These are phyloP conservation scores for sorghum (Sorghum bicolor) DNA, from an alignment of 176 grass and related monocot genomes.

Conservation along the genomic window Sorghum_bicolor_NCBIv3 NC_012875.2:54895001-54895500, in stretches of 20 bases:
- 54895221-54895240: not conserved
- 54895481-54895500: not conserved
- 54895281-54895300: no score
- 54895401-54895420: no score
- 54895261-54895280: not conserved
- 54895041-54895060: not conserved
- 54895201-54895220: not conserved
- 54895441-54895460: not conserved
- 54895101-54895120: not conserved
- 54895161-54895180: no score
- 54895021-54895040: not conserved
- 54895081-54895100: not conserved
- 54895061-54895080: not conserved
- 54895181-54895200: not conserved
- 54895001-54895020: not conserved
- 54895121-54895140: not conserved
- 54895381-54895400: no score
- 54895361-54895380: no score
- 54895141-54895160: constrained; percentile 1
- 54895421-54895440: no score
- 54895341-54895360: no score
- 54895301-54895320: no score
- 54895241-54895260: not conserved
- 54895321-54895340: no score
- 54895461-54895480: not conserved